phyloP scores from a whole-genome alignment of 805 yeast genomes.

The Pichia cephalocereana region DNA sequence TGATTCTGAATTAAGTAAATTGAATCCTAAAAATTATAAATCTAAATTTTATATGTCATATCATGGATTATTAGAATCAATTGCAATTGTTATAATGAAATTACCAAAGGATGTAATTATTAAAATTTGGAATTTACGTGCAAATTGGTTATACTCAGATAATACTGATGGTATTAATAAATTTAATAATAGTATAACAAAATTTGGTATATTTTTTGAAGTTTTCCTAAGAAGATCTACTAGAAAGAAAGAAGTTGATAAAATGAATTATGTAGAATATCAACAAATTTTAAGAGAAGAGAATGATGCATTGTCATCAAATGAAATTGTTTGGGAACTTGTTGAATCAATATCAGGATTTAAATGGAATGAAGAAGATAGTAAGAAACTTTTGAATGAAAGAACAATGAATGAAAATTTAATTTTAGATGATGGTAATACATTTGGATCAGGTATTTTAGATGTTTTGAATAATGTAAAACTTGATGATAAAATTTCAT shows the following conservation, averaged over 20 bases:
- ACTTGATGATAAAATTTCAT: not conserved
- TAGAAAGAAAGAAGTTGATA: not conserved
- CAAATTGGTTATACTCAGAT: conserved; percentile 4
- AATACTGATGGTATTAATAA: conserved; percentile 7
- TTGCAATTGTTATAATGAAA: conserved; percentile 4
- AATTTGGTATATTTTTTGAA: conserved; percentile 10
- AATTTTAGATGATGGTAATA: not conserved
- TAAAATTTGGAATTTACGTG: not conserved
- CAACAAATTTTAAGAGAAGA: conserved; percentile 1
- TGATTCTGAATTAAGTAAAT: conserved; percentile 2
- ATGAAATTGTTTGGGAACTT: conserved; percentile 1
- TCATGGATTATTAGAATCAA: conserved; percentile 4
- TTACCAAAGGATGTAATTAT: not conserved
- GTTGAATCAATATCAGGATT: conserved; percentile 7
- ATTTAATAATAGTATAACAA: conserved; percentile 6
- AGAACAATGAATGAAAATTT: not conserved
- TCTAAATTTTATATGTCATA: conserved; percentile 8
- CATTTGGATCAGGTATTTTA: conserved; percentile 6
- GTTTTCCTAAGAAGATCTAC: conserved; percentile 7
- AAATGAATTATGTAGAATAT: not conserved
- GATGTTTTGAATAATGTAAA: conserved; percentile 5
- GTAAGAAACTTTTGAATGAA: not conserved
- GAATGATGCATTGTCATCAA: not conserved
- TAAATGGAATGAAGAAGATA: conserved; percentile 3
- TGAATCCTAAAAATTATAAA: conserved; percentile 10